Base-by-base conservation (phyloP, 1,284 basidiomycete species). In the Tranzscheliella williamsii region DNA sequence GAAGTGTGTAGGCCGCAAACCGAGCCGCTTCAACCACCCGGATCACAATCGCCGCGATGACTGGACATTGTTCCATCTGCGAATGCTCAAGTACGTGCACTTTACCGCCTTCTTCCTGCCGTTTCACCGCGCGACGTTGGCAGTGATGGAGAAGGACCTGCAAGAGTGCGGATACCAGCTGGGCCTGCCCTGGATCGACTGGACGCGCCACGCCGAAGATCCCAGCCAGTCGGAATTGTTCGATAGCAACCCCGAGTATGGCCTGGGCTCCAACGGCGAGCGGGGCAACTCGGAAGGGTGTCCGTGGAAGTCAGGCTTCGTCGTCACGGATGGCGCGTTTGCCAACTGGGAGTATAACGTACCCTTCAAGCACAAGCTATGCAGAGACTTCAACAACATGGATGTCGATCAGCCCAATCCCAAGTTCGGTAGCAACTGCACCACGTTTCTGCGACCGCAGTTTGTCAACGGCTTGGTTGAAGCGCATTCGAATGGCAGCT, bases 1-100 rank as follows among this genome's bases (percentile, higher is more conserved):
- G 21, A 56, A 49, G 26, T 63, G 53, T 26, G 42, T 63, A 0
- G 49, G 46, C 17, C 4, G 26, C n/a, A 56, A 63, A n/a, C 60
- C 60, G 0, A 52, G 53, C 2, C 53, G 60, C 2, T 63, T 45
- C 37, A 24, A 24, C 4, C 34, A 34, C 8, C 26, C 44, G 1
- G 24, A 23, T 2, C 50, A 42, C 47, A 62, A 56, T 18, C 47
- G 42, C 0, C 39, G 26, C 3, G 58, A 62, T 21, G 58, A 62
- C 15, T 62, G 51, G 51, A 50, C 52, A 22, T 38, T 62, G 0
- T n/a, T 62, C 13, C 58, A 62, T 36, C 48, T 62, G 12, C 58
- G 48, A 0, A 62, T 62, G 58, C 33, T 62, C 11, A 34, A 42
- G 17, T 62, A 62, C 32, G 58, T 62, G 4, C 58, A 62, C 24